These are phyloP conservation scores for Acaromyces ingoldii DNA, from an alignment of 1,284 basidiomycete genomes.

Conservation along the genomic window DNA sequence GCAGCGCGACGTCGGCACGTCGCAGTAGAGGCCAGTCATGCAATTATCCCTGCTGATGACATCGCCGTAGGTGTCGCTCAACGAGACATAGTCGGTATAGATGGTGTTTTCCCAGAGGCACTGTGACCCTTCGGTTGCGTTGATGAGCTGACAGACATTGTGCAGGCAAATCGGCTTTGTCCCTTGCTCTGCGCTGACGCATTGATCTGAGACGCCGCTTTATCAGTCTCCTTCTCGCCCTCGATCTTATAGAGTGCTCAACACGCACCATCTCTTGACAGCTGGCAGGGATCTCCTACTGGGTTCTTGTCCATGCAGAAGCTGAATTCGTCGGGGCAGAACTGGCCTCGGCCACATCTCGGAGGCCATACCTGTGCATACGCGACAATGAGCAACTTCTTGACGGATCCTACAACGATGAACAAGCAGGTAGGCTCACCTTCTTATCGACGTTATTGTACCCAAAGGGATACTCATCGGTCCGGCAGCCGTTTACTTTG, in stretches of 20 bases:
- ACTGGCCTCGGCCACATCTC: background rate
- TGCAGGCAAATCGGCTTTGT: background rate
- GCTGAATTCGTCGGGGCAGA: conserved; percentile 4
- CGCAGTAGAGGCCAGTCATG: background rate
- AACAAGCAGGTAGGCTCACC: too few species aligned
- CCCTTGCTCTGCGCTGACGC: background rate
- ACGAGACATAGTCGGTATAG: background rate
- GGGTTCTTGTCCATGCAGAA: background rate
- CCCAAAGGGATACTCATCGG: conserved; percentile 1
- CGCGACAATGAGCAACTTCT: too few species aligned
- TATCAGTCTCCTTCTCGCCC: too few species aligned
- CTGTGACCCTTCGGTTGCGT: background rate
- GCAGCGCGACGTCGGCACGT: background rate
- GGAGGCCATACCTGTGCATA: background rate
- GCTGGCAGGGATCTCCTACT: conserved; percentile 1
- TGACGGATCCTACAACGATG: too few species aligned
- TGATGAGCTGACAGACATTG: background rate
- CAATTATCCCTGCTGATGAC: conserved; percentile 5
- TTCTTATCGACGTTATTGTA: background rate
- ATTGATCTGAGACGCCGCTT: conserved; percentile 6
- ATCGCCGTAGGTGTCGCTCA: background rate
- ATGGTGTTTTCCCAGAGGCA: conserved; percentile 1
- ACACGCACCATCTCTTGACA: background rate
- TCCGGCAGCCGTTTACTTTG: background rate
- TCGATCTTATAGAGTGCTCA: too few species aligned